These are phyloP conservation scores for Phytophthora hibernalis DNA, from an alignment of 352 stramenopile genomes.

Conservation along the genomic window DNA sequence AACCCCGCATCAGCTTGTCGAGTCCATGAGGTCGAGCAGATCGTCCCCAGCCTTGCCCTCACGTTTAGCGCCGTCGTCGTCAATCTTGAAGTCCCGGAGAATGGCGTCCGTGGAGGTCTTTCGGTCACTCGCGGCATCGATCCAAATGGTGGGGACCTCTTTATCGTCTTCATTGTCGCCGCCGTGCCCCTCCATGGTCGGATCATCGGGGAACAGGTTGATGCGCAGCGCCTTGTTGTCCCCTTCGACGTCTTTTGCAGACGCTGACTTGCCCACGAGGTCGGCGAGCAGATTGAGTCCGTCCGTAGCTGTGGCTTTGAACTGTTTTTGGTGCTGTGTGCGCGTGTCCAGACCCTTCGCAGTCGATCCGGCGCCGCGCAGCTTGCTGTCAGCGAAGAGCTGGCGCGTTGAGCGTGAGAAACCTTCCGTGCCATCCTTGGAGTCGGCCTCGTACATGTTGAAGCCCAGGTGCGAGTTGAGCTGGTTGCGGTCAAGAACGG, in stretches of 20 bases:
- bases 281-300: conserved; percentile 89
- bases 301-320: conserved; percentile 80
- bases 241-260: conserved; percentile 49
- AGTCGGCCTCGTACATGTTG: conserved; percentile 89
- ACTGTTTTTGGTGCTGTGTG: conserved; percentile 66
- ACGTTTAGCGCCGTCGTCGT: conserved; percentile 48
- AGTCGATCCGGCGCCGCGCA: conserved; percentile 21
- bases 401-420: conserved; percentile 60
- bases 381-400: conserved; percentile 70
- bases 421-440: conserved; percentile 47
- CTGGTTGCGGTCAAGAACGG: conserved; percentile 68
- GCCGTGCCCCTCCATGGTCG: conserved; percentile 37
- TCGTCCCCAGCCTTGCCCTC: conserved; percentile 72
- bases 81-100: conserved; percentile 70
- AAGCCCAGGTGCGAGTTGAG: conserved; percentile 65
- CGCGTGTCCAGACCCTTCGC: conserved; percentile 37
- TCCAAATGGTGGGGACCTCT: conserved; percentile 78
- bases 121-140: conserved; percentile 79
- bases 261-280: conserved; percentile 68
- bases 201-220: conserved; percentile 80
- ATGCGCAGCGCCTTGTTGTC: conserved; percentile 77
- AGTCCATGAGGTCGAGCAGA: conserved; percentile 91
- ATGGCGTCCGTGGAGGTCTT: conserved; percentile 61
- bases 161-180: conserved; percentile 71
- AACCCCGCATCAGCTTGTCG: conserved; percentile 35